A percentile compares a stretch with the other conserved stretches of the same genome.
phyloP scores from a whole-genome alignment of 768 basidiomycete species.

The Termitomyces eurrhizus region DNA sequence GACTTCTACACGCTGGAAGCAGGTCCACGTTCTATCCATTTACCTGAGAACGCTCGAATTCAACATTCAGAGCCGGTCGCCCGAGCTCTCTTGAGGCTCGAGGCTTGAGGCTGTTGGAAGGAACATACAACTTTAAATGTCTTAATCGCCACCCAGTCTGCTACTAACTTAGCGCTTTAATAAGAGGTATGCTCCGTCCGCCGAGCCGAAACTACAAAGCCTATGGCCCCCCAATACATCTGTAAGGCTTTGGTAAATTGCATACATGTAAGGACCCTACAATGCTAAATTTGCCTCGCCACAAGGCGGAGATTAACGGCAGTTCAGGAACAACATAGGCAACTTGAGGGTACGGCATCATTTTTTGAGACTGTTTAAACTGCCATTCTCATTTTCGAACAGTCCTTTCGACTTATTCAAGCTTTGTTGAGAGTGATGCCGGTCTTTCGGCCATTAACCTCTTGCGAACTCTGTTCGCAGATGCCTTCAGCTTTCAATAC shows the following conservation, averaged over 20 bases:
- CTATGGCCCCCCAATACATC: background rate
- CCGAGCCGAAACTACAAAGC: background rate
- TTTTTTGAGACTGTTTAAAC: background rate
- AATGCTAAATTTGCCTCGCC: constrained; percentile 7
- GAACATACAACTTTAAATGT: background rate
- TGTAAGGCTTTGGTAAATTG: background rate
- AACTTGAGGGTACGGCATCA: constrained; percentile 6
- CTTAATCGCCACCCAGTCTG: background rate
- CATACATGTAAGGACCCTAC: constrained; percentile 6
- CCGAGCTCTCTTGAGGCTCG: background rate
- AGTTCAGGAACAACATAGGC: background rate
- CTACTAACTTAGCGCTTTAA: background rate
- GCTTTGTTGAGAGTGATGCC: background rate
- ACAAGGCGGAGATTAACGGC: constrained; percentile 13
- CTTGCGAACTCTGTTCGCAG: background rate
- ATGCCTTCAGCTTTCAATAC: background rate
- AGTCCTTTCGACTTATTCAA: background rate
- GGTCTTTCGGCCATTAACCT: constrained; percentile 6
- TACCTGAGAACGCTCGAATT: background rate
- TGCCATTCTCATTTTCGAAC: background rate
- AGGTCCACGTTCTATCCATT: background rate
- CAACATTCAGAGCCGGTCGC: background rate
- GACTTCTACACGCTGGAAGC: background rate
- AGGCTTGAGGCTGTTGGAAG: background rate
- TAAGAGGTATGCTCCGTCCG: background rate